phyloP scores from a whole-genome alignment of 441 rosid species.

The Gossypium trilobum region DNA sequence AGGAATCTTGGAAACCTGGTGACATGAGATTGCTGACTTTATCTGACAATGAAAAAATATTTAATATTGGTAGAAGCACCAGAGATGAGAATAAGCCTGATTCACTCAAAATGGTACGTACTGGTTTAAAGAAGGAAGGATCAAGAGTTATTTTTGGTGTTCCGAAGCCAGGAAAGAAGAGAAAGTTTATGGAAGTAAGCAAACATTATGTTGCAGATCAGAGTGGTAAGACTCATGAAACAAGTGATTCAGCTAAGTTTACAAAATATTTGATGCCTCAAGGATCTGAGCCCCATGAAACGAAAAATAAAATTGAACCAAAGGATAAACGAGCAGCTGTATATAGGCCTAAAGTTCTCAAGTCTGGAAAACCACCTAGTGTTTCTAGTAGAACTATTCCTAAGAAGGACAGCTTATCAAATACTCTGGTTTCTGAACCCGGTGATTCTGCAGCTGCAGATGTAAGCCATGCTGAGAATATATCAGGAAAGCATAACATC shows the following conservation, averaged over 20 bases:
- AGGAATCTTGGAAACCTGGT: slow-evolving; percentile 37
- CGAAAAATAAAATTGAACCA: slow-evolving; percentile 46
- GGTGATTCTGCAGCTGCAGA: slow-evolving; percentile 28
- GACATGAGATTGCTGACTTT: slow-evolving; percentile 46
- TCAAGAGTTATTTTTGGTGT: slow-evolving; percentile 72
- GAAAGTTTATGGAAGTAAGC: slow-evolving; percentile 98
- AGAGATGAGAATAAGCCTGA: slow-evolving; percentile 41
- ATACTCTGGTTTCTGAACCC: slow-evolving; percentile 28
- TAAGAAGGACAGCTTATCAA: slow-evolving; percentile 37
- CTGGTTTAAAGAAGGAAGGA: slow-evolving; percentile 80
- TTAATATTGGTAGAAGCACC: slow-evolving; percentile 60
- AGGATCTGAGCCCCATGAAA: slow-evolving; percentile 50
- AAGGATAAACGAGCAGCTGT: slow-evolving; percentile 47
- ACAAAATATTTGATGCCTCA: slow-evolving; percentile 58
- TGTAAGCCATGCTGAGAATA: slow-evolving; percentile 26
- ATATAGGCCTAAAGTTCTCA: slow-evolving; percentile 50
- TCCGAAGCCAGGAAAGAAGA: slow-evolving; percentile 96
- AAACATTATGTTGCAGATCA: slow-evolving; percentile 66
- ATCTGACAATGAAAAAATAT: slow-evolving; percentile 44
- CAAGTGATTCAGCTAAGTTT: slow-evolving; percentile 57
- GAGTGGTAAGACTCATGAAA: slow-evolving; percentile 34
- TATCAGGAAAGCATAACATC: slow-evolving; percentile 32
- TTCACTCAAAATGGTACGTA: slow-evolving; percentile 47
- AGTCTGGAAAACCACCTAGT: slow-evolving; percentile 46
- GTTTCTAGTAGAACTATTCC: slow-evolving; percentile 41